Percentiles rank a stretch among this genome's conserved stretches.
Conservation (phyloP, 495 filamentous ascomycete genomes). For the Tuber brumale region DNA sequence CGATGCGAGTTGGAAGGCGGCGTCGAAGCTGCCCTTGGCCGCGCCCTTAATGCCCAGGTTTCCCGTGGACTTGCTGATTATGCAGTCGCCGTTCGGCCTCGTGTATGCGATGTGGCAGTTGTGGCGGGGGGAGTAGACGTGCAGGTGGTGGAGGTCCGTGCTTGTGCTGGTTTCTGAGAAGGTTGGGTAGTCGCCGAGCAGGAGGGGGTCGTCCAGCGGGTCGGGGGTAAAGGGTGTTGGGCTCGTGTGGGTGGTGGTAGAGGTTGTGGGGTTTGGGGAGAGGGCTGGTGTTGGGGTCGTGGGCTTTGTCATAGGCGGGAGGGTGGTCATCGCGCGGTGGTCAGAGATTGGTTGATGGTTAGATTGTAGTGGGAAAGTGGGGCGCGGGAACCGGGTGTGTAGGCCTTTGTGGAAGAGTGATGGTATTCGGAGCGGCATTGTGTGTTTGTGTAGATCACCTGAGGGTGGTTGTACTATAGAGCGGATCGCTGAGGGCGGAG, state of each 20-base stretch:
- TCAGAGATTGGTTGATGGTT: neutral
- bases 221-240: constrained; percentile 8
- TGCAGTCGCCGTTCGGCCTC: constrained; percentile 64
- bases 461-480: neutral
- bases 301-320: neutral
- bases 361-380: neutral
- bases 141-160: constrained; percentile 63
- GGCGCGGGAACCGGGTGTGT: neutral
- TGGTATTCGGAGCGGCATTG: neutral
- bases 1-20: constrained; percentile 81
- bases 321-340: neutral
- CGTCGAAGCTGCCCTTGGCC: constrained; percentile 71
- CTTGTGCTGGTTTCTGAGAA: constrained; percentile 2
- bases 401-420: neutral
- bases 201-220: constrained; percentile 9
- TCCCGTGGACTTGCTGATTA: constrained; percentile 70
- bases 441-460: neutral
- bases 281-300: neutral
- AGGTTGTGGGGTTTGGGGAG: constrained; percentile 12
- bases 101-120: constrained; percentile 89
- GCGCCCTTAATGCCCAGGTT: constrained; percentile 82
- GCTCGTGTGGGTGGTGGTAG: neutral
- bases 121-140: constrained; percentile 80
- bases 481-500: neutral
- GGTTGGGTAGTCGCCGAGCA: constrained; percentile 16